Evolutionary conservation across 192 early-diverging fungal genomes (phyloP), one percentile per base, ranked within the genome.

Genomic region (Rhizophagus prolifer): DNA sequence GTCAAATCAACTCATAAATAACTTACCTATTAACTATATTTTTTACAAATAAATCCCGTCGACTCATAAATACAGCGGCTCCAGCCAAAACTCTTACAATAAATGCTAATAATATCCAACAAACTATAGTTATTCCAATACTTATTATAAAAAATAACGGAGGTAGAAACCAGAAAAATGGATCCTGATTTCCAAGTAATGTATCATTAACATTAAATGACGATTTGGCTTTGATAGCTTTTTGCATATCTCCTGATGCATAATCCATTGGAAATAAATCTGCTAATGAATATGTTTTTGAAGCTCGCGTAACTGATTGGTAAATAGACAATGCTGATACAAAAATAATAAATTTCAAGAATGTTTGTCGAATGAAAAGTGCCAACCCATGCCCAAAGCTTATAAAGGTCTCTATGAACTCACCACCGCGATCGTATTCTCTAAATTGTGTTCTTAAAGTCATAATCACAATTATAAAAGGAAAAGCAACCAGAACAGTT

Each of bases 401-500:
- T 16, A 83, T 74, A 30, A 81, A 86, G 9, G 80, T 73, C 9
- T 78, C 84, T n/a, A n/a, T n/a, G n/a, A n/a, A 78, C 28, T 34
- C 12, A 25, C 70, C 81, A n/a, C 65, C 50, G 14, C 54, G 41
- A 50, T 75, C 72, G 74, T 83, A 87, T 19, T 78, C 79, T 47
- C 74, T 68, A 16, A 89, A 71, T 73, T 89, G 88, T 8, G 77
- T 46, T n/a, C 80, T 72, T 28, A 92, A 41, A 6, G 88, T 79
- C 70, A 92, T 64, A 5, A 90, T 78, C 0, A 89, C 86, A 70
- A 89, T 89, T 9, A 92, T 82, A 75, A 90, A 92, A 21, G 91
- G 85, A 74, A 92, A 85, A 3, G 89, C 88, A n/a, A 90, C 71
- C 23, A 92, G 70, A n/a, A 88, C 86, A 72, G 91, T 91, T 28